Percentiles rank a stretch among this genome's conserved stretches.
These are phyloP conservation scores for Phytophthora nicotianae DNA, from an alignment of 352 stramenopile species.

Conservation along the genomic window DNA sequence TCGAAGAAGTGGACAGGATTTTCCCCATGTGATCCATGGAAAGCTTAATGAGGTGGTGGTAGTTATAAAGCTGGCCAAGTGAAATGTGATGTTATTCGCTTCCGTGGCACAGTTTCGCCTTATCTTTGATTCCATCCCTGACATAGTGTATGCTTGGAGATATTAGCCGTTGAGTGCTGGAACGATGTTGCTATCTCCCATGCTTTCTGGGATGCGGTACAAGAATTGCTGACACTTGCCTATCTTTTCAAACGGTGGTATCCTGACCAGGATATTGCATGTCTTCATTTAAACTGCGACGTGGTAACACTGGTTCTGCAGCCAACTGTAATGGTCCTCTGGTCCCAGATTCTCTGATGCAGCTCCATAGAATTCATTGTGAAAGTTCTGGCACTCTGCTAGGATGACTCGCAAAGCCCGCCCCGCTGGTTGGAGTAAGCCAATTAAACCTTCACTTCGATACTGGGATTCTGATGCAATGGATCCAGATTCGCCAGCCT, in stretches of 20 bases:
- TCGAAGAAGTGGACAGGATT: slow-evolving; percentile 48
- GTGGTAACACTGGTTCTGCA: not conserved
- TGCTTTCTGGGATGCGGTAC: too few species aligned
- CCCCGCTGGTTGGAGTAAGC: not conserved
- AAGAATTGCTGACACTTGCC: too few species aligned
- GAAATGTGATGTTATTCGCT: too few species aligned
- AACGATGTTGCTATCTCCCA: too few species aligned
- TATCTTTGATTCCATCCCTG: too few species aligned
- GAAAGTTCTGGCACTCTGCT: not conserved
- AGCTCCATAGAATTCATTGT: not conserved
- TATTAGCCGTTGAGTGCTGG: too few species aligned
- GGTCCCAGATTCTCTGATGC: slow-evolving; percentile 2
- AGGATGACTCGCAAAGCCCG: not conserved
- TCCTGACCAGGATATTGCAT: too few species aligned
- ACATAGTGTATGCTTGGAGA: too few species aligned
- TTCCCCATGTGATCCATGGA: slow-evolving; percentile 38
- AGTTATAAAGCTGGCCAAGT: too few species aligned
- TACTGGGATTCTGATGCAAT: slow-evolving; percentile 5
- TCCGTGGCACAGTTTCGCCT: too few species aligned
- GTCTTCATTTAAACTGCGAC: not conserved
- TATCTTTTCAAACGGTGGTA: too few species aligned
- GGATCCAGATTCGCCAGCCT: not conserved
- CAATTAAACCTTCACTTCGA: not conserved
- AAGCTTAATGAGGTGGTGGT: not conserved
- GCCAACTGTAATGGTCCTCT: not conserved